Evolutionary conservation across 352 stramenopile species (phyloP).

Genomic region (Globisporangium echinulatum): DNA sequence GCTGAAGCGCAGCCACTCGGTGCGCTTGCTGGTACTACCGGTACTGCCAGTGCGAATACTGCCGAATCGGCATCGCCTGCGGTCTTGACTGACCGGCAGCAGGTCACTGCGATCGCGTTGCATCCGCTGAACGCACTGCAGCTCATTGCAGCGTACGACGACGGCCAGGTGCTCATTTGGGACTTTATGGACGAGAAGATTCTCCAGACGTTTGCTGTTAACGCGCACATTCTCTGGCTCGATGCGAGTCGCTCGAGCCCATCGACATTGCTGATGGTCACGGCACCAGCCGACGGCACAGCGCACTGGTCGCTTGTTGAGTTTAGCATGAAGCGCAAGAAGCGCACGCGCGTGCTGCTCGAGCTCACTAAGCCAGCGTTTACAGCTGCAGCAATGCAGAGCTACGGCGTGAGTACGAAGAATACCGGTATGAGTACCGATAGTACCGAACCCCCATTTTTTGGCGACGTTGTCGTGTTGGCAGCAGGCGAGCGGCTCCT

Average conservation of each 20-base stretch:
- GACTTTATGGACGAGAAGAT: constrained; percentile 72
- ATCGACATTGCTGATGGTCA: constrained; percentile 56
- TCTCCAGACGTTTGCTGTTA: constrained; percentile 42
- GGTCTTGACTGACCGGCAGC: constrained; percentile 11
- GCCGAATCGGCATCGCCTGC: background rate
- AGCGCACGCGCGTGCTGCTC: constrained; percentile 33
- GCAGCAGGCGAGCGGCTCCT: constrained; percentile 29
- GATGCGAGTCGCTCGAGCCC: constrained; percentile 41
- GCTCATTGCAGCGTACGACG: constrained; percentile 57
- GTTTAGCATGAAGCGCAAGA: constrained; percentile 74
- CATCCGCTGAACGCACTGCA: constrained; percentile 71
- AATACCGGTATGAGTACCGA: no score
- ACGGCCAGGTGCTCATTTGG: constrained; percentile 64
- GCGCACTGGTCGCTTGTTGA: constrained; percentile 51
- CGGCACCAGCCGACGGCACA: constrained; percentile 7
- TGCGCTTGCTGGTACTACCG: constrained; percentile 7
- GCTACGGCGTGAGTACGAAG: constrained; percentile 21
- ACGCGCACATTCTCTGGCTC: constrained; percentile 63
- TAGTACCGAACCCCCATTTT: constrained; percentile 4
- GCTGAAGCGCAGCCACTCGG: constrained; percentile 14
- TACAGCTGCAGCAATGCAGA: constrained; percentile 44
- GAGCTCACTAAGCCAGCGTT: constrained; percentile 44
- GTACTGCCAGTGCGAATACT: background rate
- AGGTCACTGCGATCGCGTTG: constrained; percentile 46
- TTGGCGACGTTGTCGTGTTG: constrained; percentile 50